Evolutionary conservation across 345 rosid genomes (phyloP), one percentile per base, ranked within the genome.

Genomic region (Rubroshorea leprosula): DNA sequence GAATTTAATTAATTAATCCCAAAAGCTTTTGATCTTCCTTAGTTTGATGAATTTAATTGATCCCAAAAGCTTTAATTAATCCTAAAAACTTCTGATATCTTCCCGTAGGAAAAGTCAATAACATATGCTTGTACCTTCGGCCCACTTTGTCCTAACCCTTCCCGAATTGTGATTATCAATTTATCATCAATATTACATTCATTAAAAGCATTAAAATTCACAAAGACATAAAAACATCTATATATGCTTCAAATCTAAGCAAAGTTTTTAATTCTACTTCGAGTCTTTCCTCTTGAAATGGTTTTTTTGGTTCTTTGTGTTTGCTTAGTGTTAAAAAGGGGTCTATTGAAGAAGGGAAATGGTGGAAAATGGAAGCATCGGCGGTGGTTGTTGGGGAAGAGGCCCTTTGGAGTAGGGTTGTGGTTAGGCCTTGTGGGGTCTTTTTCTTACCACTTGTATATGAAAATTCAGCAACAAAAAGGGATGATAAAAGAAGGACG

Each of bases 1-100:
- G 24, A 51, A n/a, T 61, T 51, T 23, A 24, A 31, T 9, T 4
- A n/a, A n/a, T n/a, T n/a, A n/a, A n/a, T n/a, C n/a, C 12, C 49
- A 60, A 61, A 51, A 61, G 65, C 31, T 20, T 41, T 17, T 35
- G 17, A 50, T 51, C 49, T 39, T 61, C 50, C 47, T n/a, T n/a
- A n/a, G n/a, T n/a, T n/a, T n/a, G n/a, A n/a, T n/a, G n/a, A n/a
- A n/a, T n/a, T n/a, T n/a, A n/a, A n/a, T n/a, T n/a, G n/a, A n/a
- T n/a, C n/a, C n/a, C n/a, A n/a, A n/a, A n/a, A n/a, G n/a, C n/a
- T n/a, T n/a, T n/a, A n/a, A n/a, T n/a, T n/a, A n/a, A n/a, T n/a
- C n/a, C n/a, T n/a, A n/a, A n/a, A n/a, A n/a, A n/a, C n/a, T n/a
- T n/a, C n/a, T n/a, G n/a, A n/a, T n/a, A n/a, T n/a, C n/a, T n/a